Conservation (phyloP, 176 grass and related monocot species). For the Raddia guianensis region DNA sequence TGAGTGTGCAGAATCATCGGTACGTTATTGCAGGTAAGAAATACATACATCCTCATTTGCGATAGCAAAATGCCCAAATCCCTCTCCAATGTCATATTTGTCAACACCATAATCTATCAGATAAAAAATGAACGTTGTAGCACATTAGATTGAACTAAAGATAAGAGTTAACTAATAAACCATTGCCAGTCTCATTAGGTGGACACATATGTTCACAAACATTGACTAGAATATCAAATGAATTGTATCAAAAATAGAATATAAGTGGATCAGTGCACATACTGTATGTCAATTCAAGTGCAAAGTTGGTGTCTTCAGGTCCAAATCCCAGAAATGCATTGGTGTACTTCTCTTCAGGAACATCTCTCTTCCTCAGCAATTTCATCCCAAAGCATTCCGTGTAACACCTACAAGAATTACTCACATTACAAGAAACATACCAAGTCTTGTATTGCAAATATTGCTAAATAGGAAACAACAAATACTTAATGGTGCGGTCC, state of each 20-base stretch:
- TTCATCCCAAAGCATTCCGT: slow-evolving; percentile 94
- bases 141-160: slow-evolving; percentile 5
- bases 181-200: neutral
- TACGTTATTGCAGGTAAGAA: slow-evolving; percentile 17
- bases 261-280: slow-evolving; percentile 30
- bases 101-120: slow-evolving; percentile 86
- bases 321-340: slow-evolving; percentile 97
- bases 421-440: slow-evolving; percentile 15
- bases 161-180: slow-evolving; percentile 1
- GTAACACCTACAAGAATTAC: slow-evolving; percentile 67
- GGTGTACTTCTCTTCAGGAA: slow-evolving; percentile 94
- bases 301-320: slow-evolving; percentile 85
- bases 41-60: slow-evolving; percentile 80
- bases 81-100: slow-evolving; percentile 93
- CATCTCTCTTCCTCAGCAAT: slow-evolving; percentile 83
- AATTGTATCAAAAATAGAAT: neutral
- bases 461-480: neutral
- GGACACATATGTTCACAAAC: neutral
- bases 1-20: neutral
- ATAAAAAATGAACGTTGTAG: slow-evolving; percentile 24
- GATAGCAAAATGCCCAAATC: slow-evolving; percentile 98
- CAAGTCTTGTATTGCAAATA: neutral
- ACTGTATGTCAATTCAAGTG: slow-evolving; percentile 92
- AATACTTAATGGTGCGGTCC: slow-evolving; percentile 82
- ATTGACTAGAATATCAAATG: slow-evolving; percentile 12